These are phyloP conservation scores for Ustilago hordei DNA, from an alignment of 1,284 basidiomycete genomes.

Conservation along the genomic window DNA sequence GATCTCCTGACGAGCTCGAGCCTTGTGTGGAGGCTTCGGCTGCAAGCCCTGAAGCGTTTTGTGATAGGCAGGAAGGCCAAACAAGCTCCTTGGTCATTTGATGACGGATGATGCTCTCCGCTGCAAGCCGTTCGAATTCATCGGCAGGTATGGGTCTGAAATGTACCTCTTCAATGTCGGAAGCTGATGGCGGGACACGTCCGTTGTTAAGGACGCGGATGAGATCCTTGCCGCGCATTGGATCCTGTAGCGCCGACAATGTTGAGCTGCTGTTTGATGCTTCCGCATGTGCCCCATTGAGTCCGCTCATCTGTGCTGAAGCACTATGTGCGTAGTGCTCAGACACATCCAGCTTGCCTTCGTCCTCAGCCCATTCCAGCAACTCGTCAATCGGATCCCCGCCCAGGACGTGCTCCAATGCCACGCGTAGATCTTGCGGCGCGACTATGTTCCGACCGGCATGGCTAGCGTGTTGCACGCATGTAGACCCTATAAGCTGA, in stretches of 20 bases:
- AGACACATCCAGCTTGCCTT: constrained; percentile 26
- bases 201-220: constrained; percentile 32
- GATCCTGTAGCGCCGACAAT: constrained; percentile 31
- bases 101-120: constrained; percentile 32
- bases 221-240: constrained; percentile 48
- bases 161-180: constrained; percentile 27
- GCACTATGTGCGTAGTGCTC: background rate
- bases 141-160: constrained; percentile 20
- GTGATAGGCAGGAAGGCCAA: constrained; percentile 19
- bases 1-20: constrained; percentile 24
- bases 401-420: constrained; percentile 56
- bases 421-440: constrained; percentile 50
- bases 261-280: constrained; percentile 9
- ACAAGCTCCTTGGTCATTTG: constrained; percentile 26
- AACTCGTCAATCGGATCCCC: constrained; percentile 51
- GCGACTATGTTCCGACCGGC: constrained; percentile 39
- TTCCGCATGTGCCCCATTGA: constrained; percentile 18
- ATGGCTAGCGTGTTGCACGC: constrained; percentile 50
- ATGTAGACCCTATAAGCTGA: constrained; percentile 40
- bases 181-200: constrained; percentile 21
- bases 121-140: constrained; percentile 27
- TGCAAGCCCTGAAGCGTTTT: background rate
- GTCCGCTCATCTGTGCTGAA: constrained; percentile 11
- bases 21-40: constrained; percentile 23
- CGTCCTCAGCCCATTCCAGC: constrained; percentile 56